Base-by-base conservation (phyloP, 2,329 filamentous ascomycete genomes). In the Aspergillus sp. region DNA sequence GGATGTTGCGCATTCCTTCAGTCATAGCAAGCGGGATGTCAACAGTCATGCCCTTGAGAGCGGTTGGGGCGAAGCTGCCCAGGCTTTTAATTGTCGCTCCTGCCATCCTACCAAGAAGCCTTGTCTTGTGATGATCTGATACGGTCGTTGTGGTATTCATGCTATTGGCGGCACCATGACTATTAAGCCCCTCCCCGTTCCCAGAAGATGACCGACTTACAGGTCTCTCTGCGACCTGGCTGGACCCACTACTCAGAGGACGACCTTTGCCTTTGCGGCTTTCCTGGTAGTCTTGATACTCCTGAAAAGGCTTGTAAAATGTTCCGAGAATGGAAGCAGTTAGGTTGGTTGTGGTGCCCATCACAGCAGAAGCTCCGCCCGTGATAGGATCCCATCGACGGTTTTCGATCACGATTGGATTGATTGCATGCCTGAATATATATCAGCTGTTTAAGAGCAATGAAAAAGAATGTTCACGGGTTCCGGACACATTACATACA, bases 21-120 rank as follows among this genome's bases (percentile, higher is more conserved):
- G 68, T 50, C 3, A 62, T 44, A 1, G 70, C 68, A 4, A 65
- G 53, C 0, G 69, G 69, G 17, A 72, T 50, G 43, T 71, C 66
- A 1, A 72, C 61, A 3, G 65, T 42, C 0, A 58, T 41, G 5
- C 67, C 68, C 46, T 69, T 69, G 46, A 55, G 56, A 33, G 60
- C 56, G 7, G 51, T 51, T 4, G 53, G 56, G 3, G 56, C 41
- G 23, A 65, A 52, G 10, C 60, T 60, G 7, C 56, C 60, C 1
- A 67, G 32, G 6, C 58, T 49, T 9, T 57, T 59, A 1, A 52
- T 50, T 0, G 55, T 56, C 12, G 53, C 53, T 2, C 45, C 54
- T 1, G 51, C 48, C 17, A 53, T 49, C 6, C 35, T 48, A 0
- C 49, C 49, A 2, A 47, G 43, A 5, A 15, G 7, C 15, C 33